Base-by-base conservation (phyloP, 164 flowering plant genomes). In the Magnolia changhungtana region DNA sequence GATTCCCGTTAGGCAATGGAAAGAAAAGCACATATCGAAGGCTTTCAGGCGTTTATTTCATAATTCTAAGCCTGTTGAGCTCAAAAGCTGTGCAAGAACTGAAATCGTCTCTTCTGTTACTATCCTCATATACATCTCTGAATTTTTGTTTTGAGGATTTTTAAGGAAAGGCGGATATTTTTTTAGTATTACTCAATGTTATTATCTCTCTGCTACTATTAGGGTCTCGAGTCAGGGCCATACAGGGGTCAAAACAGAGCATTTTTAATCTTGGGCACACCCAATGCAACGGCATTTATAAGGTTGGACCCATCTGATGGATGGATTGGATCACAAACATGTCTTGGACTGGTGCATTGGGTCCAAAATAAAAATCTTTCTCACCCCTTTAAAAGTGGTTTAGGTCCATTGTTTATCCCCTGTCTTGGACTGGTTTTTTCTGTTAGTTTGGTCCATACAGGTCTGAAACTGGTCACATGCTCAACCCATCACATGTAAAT, bases 1-100 rank as follows among this genome's bases (percentile, higher is more conserved):
- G 45, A 37, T 37, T 37, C 45, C 45, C 7, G 45, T 37, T 37
- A 3, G 45, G 6, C 7, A 37, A 37, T 37, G 45, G 45, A 37
- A 37, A 37, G 45, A 50, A 37, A 72, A 72, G 79, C 79, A 77
- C 79, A 67, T 66, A 55, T 78, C 76, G 80, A 78, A 78, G 80
- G 80, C 80, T 78, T 78, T 29, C 66, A 67, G 77, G 77, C 72
- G 71, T n/a, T 37, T 24, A 23, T 19, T 27, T 74, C 55, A 69
- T 29, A 0, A 0, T 9, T 58, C 29, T 14, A 20, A 58, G 73
- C 76, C 76, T 73, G 68, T 72, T 51, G 75, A 71, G 79, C 79
- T 77, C 79, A 77, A 77, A 77, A 77, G 21, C 63, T 66, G 79
- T 77, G 79, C 79, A 49, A 77, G 7, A 77, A 21, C 51, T 71